A percentile compares a stretch with the other conserved stretches of the same genome.
These are phyloP conservation scores for Neoarthrinium moseri DNA, from an alignment of 2,329 filamentous ascomycete genomes.

Conservation along the genomic window DNA sequence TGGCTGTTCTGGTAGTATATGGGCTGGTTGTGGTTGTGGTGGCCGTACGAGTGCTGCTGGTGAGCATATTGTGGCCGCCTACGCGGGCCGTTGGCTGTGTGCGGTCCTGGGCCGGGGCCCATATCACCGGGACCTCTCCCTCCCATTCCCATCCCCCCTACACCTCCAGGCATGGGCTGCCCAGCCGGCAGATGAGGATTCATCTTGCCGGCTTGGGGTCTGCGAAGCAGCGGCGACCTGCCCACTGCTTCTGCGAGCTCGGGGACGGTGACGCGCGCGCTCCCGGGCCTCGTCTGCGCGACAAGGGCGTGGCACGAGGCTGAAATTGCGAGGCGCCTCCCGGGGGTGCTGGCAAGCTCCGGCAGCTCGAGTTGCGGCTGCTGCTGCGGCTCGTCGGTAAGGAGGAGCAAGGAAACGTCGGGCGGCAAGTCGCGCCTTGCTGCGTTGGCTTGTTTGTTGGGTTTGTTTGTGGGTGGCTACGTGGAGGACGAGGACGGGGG, in stretches of 20 bases:
- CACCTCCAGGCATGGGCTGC: slow-evolving; percentile 56
- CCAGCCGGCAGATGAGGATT: slow-evolving; percentile 76
- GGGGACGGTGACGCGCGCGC: neutral
- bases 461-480: no score
- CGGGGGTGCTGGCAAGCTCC: no score
- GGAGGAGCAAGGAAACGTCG: no score
- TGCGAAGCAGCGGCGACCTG: slow-evolving; percentile 23
- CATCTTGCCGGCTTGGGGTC: slow-evolving; percentile 72
- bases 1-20: slow-evolving; percentile 48
- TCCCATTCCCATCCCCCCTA: slow-evolving; percentile 24
- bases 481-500: no score
- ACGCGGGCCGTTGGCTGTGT: slow-evolving; percentile 23
- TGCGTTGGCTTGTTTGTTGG: no score
- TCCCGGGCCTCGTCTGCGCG: no score
- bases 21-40: slow-evolving; percentile 34
- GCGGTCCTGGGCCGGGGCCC: slow-evolving; percentile 25
- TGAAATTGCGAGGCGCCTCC: no score
- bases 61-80: slow-evolving; percentile 36
- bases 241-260: slow-evolving; percentile 25
- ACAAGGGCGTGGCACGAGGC: no score
- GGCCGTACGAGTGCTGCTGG: slow-evolving; percentile 31
- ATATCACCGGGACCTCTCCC: slow-evolving; percentile 25
- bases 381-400: no score
- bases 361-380: no score
- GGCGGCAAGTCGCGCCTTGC: no score